phyloP scores from a whole-genome alignment of 306 rosid species.

The Vigna reflexopilosa region DNA sequence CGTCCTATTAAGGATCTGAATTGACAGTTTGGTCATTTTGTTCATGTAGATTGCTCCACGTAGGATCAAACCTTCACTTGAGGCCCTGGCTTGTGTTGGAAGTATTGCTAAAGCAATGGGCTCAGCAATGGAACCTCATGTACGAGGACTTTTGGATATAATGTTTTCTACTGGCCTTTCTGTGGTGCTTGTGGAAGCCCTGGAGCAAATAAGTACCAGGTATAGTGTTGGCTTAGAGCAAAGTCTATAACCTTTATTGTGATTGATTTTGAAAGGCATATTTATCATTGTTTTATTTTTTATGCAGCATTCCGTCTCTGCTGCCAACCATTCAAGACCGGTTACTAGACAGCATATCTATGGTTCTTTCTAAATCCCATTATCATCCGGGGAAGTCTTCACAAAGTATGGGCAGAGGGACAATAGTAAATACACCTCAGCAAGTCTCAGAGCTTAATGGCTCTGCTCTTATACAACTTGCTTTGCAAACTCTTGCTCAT shows the following conservation, averaged over 20 bases:
- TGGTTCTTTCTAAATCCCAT: constrained; percentile 90
- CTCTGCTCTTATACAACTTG: constrained; percentile 85
- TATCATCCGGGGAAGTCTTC: constrained; percentile 69
- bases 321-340: constrained; percentile 93
- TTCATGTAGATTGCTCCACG: constrained; percentile 94
- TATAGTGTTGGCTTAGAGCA: constrained; percentile 38
- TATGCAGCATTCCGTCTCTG: constrained; percentile 81
- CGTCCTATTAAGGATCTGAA: constrained; percentile 37
- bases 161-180: constrained; percentile 96
- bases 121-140: constrained; percentile 83
- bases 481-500: constrained; percentile 93
- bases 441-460: constrained; percentile 82
- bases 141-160: constrained; percentile 88
- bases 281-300: constrained; percentile 32
- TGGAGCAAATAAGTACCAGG: constrained; percentile 85
- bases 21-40: constrained; percentile 43
- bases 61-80: constrained; percentile 91
- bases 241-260: constrained; percentile 27
- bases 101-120: constrained; percentile 99
- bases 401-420: constrained; percentile 66
- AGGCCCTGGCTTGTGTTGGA: constrained; percentile 99
- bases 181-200: constrained; percentile 85
- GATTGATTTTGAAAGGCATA: constrained; percentile 30
- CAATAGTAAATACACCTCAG: constrained; percentile 60
- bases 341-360: constrained; percentile 87